Percentiles rank a stretch among this genome's conserved stretches.
These are phyloP conservation scores for Diversispora eburnea DNA, from an alignment of 192 early-diverging fungal species.

Conservation along the genomic window DNA sequence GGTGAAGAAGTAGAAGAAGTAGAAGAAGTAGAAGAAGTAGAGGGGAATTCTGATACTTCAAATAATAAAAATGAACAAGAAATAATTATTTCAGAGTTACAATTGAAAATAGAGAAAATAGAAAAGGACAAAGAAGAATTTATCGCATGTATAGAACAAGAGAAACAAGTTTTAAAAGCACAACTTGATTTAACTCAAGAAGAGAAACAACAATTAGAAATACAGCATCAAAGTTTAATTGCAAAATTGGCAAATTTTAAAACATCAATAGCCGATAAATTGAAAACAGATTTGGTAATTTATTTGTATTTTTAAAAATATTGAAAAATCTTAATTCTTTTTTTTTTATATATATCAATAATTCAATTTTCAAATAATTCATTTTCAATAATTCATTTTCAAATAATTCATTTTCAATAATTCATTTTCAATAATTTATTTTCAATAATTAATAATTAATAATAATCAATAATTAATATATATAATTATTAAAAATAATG, in stretches of 20 bases:
- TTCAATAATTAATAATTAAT: too few relatives aligned
- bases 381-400: neutral
- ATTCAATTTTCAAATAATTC: too few relatives aligned
- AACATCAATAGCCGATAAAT: conserved; percentile 71
- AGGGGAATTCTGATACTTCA: neutral
- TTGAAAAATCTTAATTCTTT: conserved; percentile 28
- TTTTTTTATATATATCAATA: too few relatives aligned
- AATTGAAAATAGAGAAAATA: neutral
- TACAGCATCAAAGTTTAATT: conserved; percentile 66
- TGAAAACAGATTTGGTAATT: conserved; percentile 74
- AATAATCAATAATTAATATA: too few relatives aligned
- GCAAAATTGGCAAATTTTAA: conserved; percentile 78
- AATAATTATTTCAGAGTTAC: conserved; percentile 3
- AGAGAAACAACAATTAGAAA: conserved; percentile 49
- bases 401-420: neutral
- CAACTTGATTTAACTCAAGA: conserved; percentile 36
- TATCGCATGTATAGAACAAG: neutral
- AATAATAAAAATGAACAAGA: neutral
- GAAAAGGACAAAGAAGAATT: conserved; percentile 15
- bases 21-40: neutral
- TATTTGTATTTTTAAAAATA: conserved; percentile 37
- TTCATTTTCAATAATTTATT: neutral
- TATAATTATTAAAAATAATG: too few relatives aligned
- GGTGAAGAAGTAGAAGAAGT: neutral
- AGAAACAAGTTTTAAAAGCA: neutral